phyloP scores from a whole-genome alignment of 2,329 filamentous ascomycete genomes.

The Cladosporium oxysporum region DNA sequence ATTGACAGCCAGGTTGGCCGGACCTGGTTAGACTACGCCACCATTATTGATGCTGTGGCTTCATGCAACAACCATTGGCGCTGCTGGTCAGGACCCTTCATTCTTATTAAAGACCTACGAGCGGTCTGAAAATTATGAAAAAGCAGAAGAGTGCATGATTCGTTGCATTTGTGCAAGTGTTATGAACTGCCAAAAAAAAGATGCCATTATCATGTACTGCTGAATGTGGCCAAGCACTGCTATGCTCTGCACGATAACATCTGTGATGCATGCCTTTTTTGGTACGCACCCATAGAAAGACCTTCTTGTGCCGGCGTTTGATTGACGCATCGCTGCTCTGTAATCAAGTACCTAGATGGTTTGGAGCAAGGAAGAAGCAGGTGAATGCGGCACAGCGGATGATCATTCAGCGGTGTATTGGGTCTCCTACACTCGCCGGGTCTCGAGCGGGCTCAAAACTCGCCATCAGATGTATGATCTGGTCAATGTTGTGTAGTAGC shows the following conservation, averaged over 20 bases:
- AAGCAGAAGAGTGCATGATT: not conserved
- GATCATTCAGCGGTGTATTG: not conserved
- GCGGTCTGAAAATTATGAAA: not conserved
- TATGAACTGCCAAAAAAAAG: not conserved
- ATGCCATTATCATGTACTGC: not conserved
- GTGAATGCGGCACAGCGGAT: not conserved
- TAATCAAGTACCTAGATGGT: not conserved
- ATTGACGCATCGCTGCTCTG: not conserved
- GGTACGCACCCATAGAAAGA: not conserved
- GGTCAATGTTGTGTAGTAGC: not conserved
- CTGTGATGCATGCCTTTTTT: not conserved
- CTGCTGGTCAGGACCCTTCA: not conserved
- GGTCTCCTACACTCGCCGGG: not conserved
- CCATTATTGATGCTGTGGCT: not conserved
- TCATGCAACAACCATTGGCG: not conserved
- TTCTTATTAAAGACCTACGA: not conserved
- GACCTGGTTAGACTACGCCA: slow-evolving; percentile 8
- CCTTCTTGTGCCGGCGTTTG: not conserved
- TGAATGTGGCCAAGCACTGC: not conserved
- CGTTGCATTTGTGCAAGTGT: not conserved
- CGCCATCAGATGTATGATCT: not conserved
- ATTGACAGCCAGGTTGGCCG: not conserved
- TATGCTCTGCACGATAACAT: not conserved
- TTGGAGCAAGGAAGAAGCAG: not conserved
- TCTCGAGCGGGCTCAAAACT: not conserved